These are phyloP conservation scores for Mortierella polycephala DNA, from an alignment of 371 early-diverging fungal genomes.

Conservation along the genomic window DNA sequence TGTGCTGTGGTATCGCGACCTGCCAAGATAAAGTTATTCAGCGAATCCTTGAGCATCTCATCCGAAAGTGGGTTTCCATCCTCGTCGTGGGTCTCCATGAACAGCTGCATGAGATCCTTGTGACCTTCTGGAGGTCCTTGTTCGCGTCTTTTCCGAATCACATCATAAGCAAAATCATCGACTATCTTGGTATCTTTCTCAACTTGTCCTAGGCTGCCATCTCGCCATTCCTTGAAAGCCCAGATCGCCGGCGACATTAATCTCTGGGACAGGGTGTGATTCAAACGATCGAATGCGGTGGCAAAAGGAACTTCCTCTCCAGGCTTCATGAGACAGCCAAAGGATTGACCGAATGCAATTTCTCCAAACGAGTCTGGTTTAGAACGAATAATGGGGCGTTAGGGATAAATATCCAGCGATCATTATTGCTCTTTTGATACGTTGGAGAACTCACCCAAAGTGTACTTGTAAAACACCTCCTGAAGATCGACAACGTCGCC, in stretches of 20 bases:
- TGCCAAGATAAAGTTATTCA: conserved; percentile 69
- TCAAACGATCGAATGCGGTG: conserved; percentile 63
- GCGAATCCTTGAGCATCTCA: conserved; percentile 69
- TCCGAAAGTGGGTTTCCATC: conserved; percentile 63
- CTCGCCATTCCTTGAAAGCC: conserved; percentile 47
- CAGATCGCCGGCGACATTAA: conserved; percentile 53
- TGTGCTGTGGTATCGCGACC: conserved; percentile 67
- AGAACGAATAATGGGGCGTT: not conserved
- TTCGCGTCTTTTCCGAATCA: conserved; percentile 58
- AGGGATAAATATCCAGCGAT: not conserved
- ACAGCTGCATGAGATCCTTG: conserved; percentile 69
- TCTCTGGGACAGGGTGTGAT: conserved; percentile 42
- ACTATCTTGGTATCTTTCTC: conserved; percentile 25
- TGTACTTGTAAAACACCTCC: conserved; percentile 60
- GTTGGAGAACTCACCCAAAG: conserved; percentile 19
- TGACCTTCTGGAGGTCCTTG: conserved; percentile 25
- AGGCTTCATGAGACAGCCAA: conserved; percentile 46
- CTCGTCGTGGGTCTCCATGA: conserved; percentile 67
- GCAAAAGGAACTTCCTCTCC: conserved; percentile 60
- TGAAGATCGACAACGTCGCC: conserved; percentile 57
- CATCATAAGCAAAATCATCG: conserved; percentile 58
- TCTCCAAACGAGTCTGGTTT: conserved; percentile 59
- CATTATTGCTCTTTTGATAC: not conserved
- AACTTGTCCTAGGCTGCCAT: conserved; percentile 17
- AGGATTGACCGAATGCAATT: conserved; percentile 60